Conservation (phyloP, 2,329 filamentous ascomycete genomes). For the Aureobasidium sp. region DNA sequence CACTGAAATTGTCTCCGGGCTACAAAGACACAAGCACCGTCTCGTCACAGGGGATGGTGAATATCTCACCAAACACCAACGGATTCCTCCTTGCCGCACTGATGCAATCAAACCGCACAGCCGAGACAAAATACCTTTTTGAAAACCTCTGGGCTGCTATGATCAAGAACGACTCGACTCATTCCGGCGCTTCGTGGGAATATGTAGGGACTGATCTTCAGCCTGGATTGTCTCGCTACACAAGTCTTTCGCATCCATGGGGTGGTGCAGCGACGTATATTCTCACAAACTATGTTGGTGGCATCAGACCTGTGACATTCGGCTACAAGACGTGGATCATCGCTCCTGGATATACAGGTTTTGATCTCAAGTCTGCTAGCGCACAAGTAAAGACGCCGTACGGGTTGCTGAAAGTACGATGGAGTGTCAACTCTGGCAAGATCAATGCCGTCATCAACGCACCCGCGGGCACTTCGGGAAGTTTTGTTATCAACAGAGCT, state of each 20-base stretch:
- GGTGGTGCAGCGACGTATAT: slow-evolving; percentile 41
- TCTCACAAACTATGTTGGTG: slow-evolving; percentile 33
- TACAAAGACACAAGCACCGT: slow-evolving; percentile 29
- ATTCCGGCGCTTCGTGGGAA: slow-evolving; percentile 41
- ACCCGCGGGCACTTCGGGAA: slow-evolving; percentile 13
- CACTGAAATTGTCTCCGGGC: slow-evolving; percentile 30
- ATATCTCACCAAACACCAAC: slow-evolving; percentile 40
- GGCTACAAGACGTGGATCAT: slow-evolving; percentile 28
- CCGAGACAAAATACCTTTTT: slow-evolving; percentile 28
- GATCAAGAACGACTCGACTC: slow-evolving; percentile 32
- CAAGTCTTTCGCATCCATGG: slow-evolving; percentile 40
- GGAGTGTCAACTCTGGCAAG: slow-evolving; percentile 7
- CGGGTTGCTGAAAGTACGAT: slow-evolving; percentile 22
- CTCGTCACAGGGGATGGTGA: slow-evolving; percentile 21
- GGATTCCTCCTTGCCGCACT: slow-evolving; percentile 39
- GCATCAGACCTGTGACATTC: slow-evolving; percentile 23
- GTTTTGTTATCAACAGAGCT: slow-evolving; percentile 5
- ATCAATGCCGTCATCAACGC: slow-evolving; percentile 2
- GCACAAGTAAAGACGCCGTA: slow-evolving; percentile 26
- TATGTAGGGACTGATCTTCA: slow-evolving; percentile 35
- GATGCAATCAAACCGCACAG: slow-evolving; percentile 25
- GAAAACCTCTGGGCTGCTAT: slow-evolving; percentile 38
- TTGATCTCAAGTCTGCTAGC: slow-evolving; percentile 26
- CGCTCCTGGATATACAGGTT: slow-evolving; percentile 23
- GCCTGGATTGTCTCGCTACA: slow-evolving; percentile 39